These are phyloP conservation scores for Neurospora sp. DNA, from an alignment of 495 filamentous ascomycete genomes.

Conservation along the genomic window DNA sequence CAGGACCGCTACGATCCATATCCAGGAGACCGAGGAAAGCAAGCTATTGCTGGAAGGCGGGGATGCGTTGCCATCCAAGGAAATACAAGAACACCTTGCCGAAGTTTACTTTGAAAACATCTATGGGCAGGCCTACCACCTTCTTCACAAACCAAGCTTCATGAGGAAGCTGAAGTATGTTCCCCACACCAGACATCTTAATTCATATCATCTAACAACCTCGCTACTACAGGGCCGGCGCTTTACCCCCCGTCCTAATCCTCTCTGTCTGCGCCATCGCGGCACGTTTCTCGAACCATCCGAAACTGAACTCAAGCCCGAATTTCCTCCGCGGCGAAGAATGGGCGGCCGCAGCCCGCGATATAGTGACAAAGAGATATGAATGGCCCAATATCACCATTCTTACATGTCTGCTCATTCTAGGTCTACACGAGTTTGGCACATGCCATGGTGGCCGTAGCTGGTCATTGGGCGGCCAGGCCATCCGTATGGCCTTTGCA, in stretches of 20 bases:
- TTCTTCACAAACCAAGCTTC: slow-evolving; percentile 96
- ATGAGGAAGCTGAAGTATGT: slow-evolving; percentile 70
- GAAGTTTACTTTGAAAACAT: slow-evolving; percentile 95
- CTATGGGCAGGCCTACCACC: slow-evolving; percentile 88
- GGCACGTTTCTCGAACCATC: slow-evolving; percentile 91
- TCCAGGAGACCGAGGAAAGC: slow-evolving; percentile 59
- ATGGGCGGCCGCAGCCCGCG: slow-evolving; percentile 76
- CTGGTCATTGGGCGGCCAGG: slow-evolving; percentile 92
- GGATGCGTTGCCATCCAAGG: slow-evolving; percentile 74
- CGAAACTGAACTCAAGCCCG: slow-evolving; percentile 69
- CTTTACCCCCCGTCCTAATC: slow-evolving; percentile 72
- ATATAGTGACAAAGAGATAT: slow-evolving; percentile 75
- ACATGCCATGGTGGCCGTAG: slow-evolving; percentile 93
- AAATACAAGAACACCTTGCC: slow-evolving; percentile 87
- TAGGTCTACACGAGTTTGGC: slow-evolving; percentile 91
- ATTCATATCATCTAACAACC: slow-evolving; percentile 14
- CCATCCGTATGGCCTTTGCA: slow-evolving; percentile 93
- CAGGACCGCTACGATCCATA: slow-evolving; percentile 49
- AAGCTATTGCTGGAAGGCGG: slow-evolving; percentile 69
- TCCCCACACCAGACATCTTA: slow-evolving; percentile 1
- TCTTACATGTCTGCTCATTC: slow-evolving; percentile 73
- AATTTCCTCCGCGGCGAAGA: slow-evolving; percentile 85
- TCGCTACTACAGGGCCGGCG: slow-evolving; percentile 33
- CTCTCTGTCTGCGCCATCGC: slow-evolving; percentile 89
- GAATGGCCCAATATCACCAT: slow-evolving; percentile 96